Conservation (phyloP, 2,329 filamentous ascomycete species). For the Beauveria sp. region DNA sequence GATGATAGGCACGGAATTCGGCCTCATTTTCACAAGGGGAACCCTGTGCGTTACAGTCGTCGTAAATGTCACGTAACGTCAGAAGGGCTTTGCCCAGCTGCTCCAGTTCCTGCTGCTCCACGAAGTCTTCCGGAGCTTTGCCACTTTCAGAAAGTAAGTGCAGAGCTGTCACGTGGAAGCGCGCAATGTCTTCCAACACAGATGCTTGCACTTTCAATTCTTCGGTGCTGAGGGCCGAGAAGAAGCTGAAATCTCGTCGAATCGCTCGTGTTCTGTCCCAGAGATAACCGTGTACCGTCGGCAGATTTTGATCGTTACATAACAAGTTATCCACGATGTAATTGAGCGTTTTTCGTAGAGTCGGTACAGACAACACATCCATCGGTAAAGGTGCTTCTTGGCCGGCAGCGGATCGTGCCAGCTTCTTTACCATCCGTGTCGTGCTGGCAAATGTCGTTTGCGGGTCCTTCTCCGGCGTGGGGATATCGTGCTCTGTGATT, state of each 20-base stretch:
- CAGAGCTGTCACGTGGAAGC: conserved; percentile 58
- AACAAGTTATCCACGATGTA: conserved; percentile 57
- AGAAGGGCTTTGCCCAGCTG: conserved; percentile 59
- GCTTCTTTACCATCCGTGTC: conserved; percentile 56
- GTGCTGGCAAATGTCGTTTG: conserved; percentile 39
- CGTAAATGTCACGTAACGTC: conserved; percentile 58
- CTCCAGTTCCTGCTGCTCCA: conserved; percentile 60
- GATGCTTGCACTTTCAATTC: conserved; percentile 54
- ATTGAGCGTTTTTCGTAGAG: conserved; percentile 52
- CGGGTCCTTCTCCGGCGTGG: conserved; percentile 45
- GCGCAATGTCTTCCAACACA: conserved; percentile 57
- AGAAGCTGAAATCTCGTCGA: conserved; percentile 61
- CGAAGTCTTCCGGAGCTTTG: conserved; percentile 51
- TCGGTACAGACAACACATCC: conserved; percentile 55
- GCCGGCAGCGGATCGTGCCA: conserved; percentile 60
- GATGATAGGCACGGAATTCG: conserved; percentile 59
- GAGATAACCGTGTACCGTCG: conserved; percentile 52
- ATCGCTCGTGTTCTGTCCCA: conserved; percentile 64
- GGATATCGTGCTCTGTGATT: conserved; percentile 54
- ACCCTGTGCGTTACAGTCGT: conserved; percentile 53
- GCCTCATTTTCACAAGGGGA: conserved; percentile 54
- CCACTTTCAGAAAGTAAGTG: conserved; percentile 54
- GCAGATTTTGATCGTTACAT: conserved; percentile 45
- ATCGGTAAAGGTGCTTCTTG: conserved; percentile 60
- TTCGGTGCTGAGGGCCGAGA: conserved; percentile 49